Base-by-base conservation (phyloP, 1,284 basidiomycete genomes). In the Pulveroboletus sp. region DNA sequence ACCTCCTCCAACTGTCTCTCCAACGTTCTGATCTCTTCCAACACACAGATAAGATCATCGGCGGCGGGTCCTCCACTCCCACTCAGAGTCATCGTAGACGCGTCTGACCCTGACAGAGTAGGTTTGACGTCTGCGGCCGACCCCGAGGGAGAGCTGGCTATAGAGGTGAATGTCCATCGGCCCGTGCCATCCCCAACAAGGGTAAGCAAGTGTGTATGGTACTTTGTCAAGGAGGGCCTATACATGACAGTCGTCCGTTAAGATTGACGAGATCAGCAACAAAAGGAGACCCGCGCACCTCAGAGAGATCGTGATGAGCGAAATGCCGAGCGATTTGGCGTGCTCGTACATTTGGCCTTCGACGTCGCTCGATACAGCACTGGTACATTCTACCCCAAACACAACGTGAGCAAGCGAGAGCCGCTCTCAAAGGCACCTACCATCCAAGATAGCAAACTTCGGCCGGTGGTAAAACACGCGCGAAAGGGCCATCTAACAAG, bases 311-410 rank as follows among this genome's bases (percentile, higher is more conserved):
- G 94, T 96, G 62, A 98, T 91, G 45, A 99, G 81, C 0, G 96
- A 97, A 67, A 98, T 96, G 3, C 91, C 94, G 15, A 94, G 76
- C n/a, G 86, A 81, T 74, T 98, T 98, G 36, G 92, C 91, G 63
- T 93, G 87, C 69, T 96, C 91, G 75, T 98, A 98, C 93, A 99
- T 96, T 58, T 89, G 79, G 0, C 95, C 95, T 71, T 98, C 96
- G 22, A 98, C 94, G 68, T 98, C 96, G 54, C 92, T 94, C 11
- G 94, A 97, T 8, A 99, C 95, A 2, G 96, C 96, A 60, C 91
- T 94, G 6, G 96, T 98, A 74, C 94, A 96, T 72, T 98, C 96
- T 91, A 33, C 49, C 14, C 11, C 51, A 11, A 18, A 42, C 38
- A 6, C 6, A 20, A 43, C 38, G 18, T 45, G 42, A 20, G 5